These are phyloP conservation scores for Ostreobium quekettii DNA, from an alignment of 139 green algal species.

Conservation along the genomic window DNA sequence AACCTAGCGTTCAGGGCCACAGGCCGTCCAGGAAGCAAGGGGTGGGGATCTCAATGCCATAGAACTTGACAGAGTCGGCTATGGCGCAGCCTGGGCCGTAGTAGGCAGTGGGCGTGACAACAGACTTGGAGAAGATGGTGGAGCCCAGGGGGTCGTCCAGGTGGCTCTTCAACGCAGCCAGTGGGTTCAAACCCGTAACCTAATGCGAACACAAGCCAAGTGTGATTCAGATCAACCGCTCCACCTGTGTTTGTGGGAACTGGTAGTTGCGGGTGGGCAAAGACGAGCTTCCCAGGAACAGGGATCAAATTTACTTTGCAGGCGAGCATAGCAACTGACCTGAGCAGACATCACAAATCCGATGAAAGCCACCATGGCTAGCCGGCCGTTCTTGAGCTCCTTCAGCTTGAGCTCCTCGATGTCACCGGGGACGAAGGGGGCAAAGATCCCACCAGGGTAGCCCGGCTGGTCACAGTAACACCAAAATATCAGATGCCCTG, in stretches of 20 bases:
- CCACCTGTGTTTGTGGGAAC: too few species aligned
- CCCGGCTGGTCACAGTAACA: too few species aligned
- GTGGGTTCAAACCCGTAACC: slow-evolving; percentile 62
- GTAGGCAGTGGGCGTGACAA: slow-evolving; percentile 39
- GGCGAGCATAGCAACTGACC: too few species aligned
- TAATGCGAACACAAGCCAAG: slow-evolving; percentile 22
- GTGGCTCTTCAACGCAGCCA: slow-evolving; percentile 60
- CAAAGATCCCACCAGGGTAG: slow-evolving; percentile 43
- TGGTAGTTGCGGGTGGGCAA: too few species aligned
- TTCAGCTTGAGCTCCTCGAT: slow-evolving; percentile 62
- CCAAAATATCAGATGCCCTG: too few species aligned
- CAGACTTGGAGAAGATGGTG: slow-evolving; percentile 60
- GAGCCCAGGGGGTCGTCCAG: slow-evolving; percentile 58
- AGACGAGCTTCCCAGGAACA: too few species aligned
- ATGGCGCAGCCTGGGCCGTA: slow-evolving; percentile 53
- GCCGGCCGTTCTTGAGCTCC: slow-evolving; percentile 76
- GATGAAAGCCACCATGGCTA: slow-evolving; percentile 80
- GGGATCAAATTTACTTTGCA: too few species aligned
- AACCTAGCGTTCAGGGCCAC: slow-evolving; percentile 53
- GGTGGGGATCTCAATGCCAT: slow-evolving; percentile 60
- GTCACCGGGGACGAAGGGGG: slow-evolving; percentile 64
- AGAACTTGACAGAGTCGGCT: slow-evolving; percentile 35
- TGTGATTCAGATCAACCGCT: not conserved
- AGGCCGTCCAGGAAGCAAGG: slow-evolving; percentile 56
- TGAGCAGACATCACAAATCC: too few species aligned